Base-by-base conservation (phyloP, 2,329 filamentous ascomycete genomes). In the Immersiporthe knoxdaviesiana region DNA sequence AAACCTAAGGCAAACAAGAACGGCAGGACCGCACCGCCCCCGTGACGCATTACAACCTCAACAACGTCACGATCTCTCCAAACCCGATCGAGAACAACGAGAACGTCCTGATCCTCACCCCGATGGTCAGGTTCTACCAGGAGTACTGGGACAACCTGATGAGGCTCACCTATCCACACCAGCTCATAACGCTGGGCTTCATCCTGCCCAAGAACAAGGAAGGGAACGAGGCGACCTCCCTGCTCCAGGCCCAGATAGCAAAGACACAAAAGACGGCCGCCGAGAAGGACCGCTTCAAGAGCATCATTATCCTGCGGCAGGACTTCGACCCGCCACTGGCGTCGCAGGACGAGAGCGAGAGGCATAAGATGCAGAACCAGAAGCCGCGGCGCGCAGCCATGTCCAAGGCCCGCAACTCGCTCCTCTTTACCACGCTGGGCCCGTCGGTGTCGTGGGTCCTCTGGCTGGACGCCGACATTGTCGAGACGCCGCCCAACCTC, bases 71-170 rank as follows among this genome's bases (percentile, higher is more conserved):
- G 58, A 92, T 92, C 69, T 92, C 94, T 27, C 79, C 85, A 65
- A 87, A 92, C 73, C 93, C 96, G 1, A 83, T 93, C 64, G 87
- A 85, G 72, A 96, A 97, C 78, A 84, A 88, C 73, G 96, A 99
- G 83, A 91, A 91, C 65, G 86, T 99, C 70, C 89, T 99, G 67
- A 92, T 99, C 77, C 87, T 99, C 71, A 97, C 96, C 1, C 96
- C 96, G 12, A 90, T 99, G 81, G 92, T 93, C 41, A 89, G 92
- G 72, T 99, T 98, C 85, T 98, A 97, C 81, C 90, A 92, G 75
- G 90, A 87, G 74, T 99, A 98, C 84, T 99, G 96, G 95, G 91
- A 97, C 79, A 99, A 98, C 76, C 85, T 99, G 37, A 79, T 94
- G 74, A 88, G 88, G 77, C 86, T 99, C 68, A 87, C 82, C 76